Evolutionary conservation across 805 yeast species (phyloP), one percentile per base, ranked within the genome.

Genomic region (Schwanniomyces pseudopolymorphus): DNA sequence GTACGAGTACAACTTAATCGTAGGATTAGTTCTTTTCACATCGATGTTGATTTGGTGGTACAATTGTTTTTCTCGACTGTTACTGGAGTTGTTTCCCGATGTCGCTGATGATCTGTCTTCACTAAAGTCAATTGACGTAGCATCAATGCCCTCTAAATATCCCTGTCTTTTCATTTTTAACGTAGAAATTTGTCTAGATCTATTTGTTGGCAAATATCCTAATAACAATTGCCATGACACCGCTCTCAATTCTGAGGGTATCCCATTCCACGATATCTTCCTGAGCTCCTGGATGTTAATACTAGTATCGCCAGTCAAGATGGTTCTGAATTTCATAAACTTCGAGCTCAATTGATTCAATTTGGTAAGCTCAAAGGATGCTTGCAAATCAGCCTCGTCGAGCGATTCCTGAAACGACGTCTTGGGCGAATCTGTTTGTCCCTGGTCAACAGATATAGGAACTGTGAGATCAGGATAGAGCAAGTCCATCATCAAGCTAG

Each of bases 41-140:
- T 92, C 99, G 51, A 94, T 94, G 48, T 85, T 85, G 52, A 92
- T 91, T 70, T 92, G 99, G 70, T 94, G 98, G 87, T 96, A 92
- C 46, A 96, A 83, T 36, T 83, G 81, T 53, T 81, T 85, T 40
- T 62, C 62, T 19, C 56, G 42, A 41, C 48, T 61, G 33, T 50
- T 51, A 26, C 81, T 76, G 38, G 80, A 80, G 45, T 51, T 59
- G 16, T 49, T 40, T 42, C 54, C 57, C 22, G 49, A 25, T 14
- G 59, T 46, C 4, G 49, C 37, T 5, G 53, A 17, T 5, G 64
- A 50, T 31, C 31, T 46, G 27, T 48, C 50, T 41, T 62, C 79
- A 33, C 66, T 66, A 47, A 67, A 60, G 42, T 67, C 62, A 25
- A 74, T 69, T 51, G 83, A 79, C n/a, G 81, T 83, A 53, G 84